Base-by-base conservation (phyloP, 139 green algal species). In the Chlorella sp. region DNA sequence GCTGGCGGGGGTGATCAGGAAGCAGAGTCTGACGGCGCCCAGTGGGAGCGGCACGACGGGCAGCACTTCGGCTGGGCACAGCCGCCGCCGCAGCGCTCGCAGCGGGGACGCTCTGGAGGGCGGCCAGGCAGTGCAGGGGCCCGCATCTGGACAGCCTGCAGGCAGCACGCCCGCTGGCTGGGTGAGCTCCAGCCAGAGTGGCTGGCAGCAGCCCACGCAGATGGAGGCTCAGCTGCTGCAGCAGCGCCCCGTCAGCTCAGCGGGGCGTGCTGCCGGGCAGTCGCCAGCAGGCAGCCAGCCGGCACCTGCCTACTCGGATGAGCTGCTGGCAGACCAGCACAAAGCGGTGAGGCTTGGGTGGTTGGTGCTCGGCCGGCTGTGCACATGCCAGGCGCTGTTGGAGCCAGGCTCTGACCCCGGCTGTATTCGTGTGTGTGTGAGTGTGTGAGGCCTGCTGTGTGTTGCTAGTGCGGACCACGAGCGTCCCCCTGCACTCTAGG, bases 311-410 rank as follows among this genome's bases (percentile, higher is more conserved):
- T 81, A 83, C 37, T 71, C 64, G 3, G 87, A 80, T 39, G 92
- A 89, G 37, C 60, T 97, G 76, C 86, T 97, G 83, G 89, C 89
- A 14, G 96, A 98, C 84, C 91, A 95, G 32, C 95, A 96, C 88
- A 95, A 95, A 48, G 95, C 96, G 86, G 86, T 90, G 86, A 86
- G 86, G 48, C 48, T 57, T 9, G 48, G 48, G n/a, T n/a, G n/a
- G n/a, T n/a, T n/a, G n/a, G n/a, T n/a, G n/a, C n/a, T n/a, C n/a
- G n/a, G n/a, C n/a, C 28, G 26, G 19, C 34, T 37, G 69, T 34
- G 69, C 12, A 19, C 12, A 77, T 77, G 69, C 19, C 75, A n/a
- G 64, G n/a, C n/a, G n/a, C 21, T 73, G 64, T 14, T 73, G 64
- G 64, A 73, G 64, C 64, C 48, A 5, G 48, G 48, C 48, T 57